Evolutionary conservation across 75 land plant genomes (phyloP).

Genomic region (Ceratopteris richardii): DNA sequence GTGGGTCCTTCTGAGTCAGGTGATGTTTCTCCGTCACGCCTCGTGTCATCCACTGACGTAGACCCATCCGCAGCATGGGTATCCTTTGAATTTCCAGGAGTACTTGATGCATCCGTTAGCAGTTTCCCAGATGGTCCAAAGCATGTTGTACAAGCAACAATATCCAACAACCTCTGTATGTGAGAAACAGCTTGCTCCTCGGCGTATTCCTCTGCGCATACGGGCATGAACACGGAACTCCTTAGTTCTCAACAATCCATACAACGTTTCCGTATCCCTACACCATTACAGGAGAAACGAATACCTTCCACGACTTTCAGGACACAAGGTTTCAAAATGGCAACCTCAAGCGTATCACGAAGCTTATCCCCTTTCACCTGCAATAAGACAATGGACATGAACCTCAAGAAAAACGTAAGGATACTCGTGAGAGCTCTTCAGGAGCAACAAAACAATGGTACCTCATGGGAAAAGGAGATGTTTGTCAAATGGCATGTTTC

Average conservation of each 20-base stretch:
- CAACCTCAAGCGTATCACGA: slow-evolving; percentile 74
- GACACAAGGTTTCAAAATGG: slow-evolving; percentile 68
- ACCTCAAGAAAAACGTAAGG: too few species aligned
- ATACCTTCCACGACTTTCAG: slow-evolving; percentile 69
- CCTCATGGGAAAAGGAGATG: slow-evolving; percentile 74
- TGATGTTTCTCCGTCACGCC: too few species aligned
- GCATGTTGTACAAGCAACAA: slow-evolving; percentile 64
- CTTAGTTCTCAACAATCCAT: too few species aligned
- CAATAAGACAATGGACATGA: neutral
- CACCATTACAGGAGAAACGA: too few species aligned
- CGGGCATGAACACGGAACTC: too few species aligned
- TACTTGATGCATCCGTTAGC: slow-evolving; percentile 1
- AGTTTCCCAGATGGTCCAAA: slow-evolving; percentile 51
- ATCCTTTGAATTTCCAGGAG: neutral
- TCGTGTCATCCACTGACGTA: too few species aligned
- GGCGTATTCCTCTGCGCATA: slow-evolving; percentile 73
- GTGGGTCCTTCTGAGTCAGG: too few species aligned
- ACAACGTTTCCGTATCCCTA: too few species aligned
- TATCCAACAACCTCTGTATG: slow-evolving; percentile 64
- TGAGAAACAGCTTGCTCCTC: slow-evolving; percentile 59
- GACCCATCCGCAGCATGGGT: neutral
- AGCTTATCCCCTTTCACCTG: slow-evolving; percentile 65
- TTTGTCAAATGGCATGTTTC: slow-evolving; percentile 66
- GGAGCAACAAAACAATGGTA: too few species aligned
- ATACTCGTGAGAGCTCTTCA: too few species aligned